These are phyloP conservation scores for Mycena galericulata DNA, from an alignment of 768 basidiomycete genomes.

Conservation along the genomic window DNA sequence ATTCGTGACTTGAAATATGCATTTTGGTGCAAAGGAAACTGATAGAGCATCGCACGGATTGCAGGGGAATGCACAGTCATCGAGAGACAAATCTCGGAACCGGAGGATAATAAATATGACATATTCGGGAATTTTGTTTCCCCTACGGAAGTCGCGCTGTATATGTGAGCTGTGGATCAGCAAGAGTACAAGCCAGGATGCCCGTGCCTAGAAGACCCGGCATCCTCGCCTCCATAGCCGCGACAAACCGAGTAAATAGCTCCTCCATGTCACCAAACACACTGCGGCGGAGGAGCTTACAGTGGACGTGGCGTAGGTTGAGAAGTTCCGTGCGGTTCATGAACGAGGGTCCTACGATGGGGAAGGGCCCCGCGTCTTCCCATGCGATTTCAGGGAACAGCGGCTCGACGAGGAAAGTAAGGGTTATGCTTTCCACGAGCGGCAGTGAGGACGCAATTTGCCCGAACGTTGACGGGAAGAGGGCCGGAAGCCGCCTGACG, in stretches of 20 bases:
- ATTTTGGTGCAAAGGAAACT: too few relatives aligned
- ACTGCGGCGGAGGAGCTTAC: not conserved
- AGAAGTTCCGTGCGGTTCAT: not conserved
- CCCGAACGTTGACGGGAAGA: constrained; percentile 1
- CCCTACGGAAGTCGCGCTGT: too few relatives aligned
- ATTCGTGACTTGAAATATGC: too few relatives aligned
- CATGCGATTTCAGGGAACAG: not conserved
- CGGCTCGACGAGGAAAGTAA: constrained; percentile 1
- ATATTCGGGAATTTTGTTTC: not conserved
- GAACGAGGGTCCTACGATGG: constrained; percentile 3
- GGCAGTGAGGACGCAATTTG: constrained; percentile 8
- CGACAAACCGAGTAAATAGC: not conserved
- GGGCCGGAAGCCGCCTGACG: not conserved
- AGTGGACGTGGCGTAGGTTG: constrained; percentile 7
- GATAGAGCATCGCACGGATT: too few relatives aligned
- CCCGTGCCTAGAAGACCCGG: constrained; percentile 8
- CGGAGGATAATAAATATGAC: not conserved
- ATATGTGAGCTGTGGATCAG: too few relatives aligned
- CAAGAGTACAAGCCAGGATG: not conserved
- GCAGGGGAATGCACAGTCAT: too few relatives aligned
- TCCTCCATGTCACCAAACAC: not conserved
- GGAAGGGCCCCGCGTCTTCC: not conserved
- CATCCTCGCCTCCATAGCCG: constrained; percentile 10
- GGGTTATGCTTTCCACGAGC: constrained; percentile 5
- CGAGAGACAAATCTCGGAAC: too few relatives aligned